Conservation (phyloP, 2,329 filamentous ascomycete genomes). For the Talaromyces sp. region DNA sequence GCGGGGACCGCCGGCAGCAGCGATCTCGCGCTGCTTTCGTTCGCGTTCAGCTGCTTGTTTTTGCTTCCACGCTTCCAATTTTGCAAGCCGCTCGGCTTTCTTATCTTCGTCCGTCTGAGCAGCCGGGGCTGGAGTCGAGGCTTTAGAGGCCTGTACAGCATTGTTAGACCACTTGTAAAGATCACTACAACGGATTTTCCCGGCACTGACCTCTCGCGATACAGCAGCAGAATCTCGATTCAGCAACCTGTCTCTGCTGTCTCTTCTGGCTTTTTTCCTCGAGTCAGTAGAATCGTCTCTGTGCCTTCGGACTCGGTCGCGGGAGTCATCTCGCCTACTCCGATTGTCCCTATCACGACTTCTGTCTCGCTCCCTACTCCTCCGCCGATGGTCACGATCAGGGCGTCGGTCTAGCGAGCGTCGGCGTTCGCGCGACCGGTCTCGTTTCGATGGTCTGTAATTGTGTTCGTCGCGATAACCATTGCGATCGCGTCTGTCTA, state of each 20-base stretch:
- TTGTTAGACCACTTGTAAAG: constrained; percentile 19
- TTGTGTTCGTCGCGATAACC: constrained; percentile 57
- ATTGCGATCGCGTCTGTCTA: constrained; percentile 49
- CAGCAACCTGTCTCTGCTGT: constrained; percentile 56
- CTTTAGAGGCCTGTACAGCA: constrained; percentile 51
- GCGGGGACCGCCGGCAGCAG: constrained; percentile 60
- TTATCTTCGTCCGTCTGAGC: constrained; percentile 67
- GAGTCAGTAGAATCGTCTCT: constrained; percentile 71
- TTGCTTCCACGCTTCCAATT: constrained; percentile 87
- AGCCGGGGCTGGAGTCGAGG: constrained; percentile 42
- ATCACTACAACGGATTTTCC: neutral
- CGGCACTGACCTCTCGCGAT: constrained; percentile 55
- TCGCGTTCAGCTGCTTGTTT: constrained; percentile 73
- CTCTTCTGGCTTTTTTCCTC: constrained; percentile 62
- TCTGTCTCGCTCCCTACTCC: constrained; percentile 60
- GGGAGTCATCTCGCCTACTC: constrained; percentile 69
- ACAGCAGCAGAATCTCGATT: constrained; percentile 50
- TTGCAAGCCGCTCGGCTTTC: constrained; percentile 75
- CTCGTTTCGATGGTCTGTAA: constrained; percentile 60
- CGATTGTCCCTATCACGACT: constrained; percentile 69
- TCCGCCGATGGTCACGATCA: constrained; percentile 54
- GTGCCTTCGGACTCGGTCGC: constrained; percentile 61
- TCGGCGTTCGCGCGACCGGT: constrained; percentile 50
- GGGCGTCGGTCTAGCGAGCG: constrained; percentile 57
- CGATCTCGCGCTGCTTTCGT: constrained; percentile 65